Evolutionary conservation across 148 eudicot species (phyloP).

Genomic region (Camellia sinensis): DNA sequence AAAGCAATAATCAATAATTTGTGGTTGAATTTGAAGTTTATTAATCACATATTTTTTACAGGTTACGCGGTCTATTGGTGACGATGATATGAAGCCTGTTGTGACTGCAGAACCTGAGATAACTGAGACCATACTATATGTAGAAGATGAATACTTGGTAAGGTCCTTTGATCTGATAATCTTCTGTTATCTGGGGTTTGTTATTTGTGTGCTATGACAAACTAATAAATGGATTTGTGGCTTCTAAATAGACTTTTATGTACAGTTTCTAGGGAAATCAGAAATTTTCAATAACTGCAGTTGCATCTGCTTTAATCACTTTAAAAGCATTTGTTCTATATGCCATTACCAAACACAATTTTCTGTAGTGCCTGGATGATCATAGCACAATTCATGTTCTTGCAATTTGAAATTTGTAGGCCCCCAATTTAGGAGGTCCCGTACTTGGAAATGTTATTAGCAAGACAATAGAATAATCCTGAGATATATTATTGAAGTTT

Average conservation of each 20-base stretch:
- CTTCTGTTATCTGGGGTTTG: neutral
- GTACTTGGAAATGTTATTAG: neutral
- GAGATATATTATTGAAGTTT: neutral
- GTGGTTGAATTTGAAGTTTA: neutral
- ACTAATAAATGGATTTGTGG: neutral
- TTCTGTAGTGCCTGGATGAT: neutral
- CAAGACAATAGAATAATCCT: neutral
- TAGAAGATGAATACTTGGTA: conserved; percentile 86
- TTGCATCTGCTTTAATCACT: neutral
- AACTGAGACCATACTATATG: conserved; percentile 57
- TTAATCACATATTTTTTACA: conserved; percentile 11
- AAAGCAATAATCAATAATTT: neutral
- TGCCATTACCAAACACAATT: neutral
- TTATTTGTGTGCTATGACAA: neutral
- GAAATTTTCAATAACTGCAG: neutral
- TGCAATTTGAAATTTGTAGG: neutral
- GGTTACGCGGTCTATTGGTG: conserved; percentile 98
- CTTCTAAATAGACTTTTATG: neutral
- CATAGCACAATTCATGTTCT: neutral
- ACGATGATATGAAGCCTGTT: conserved; percentile 92
- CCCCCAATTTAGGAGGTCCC: neutral
- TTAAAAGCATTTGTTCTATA: neutral
- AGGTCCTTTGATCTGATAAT: conserved; percentile 16
- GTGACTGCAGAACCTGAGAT: conserved; percentile 99
- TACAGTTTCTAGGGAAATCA: neutral